Evolutionary conservation across 1,139 yeast species (phyloP).

Genomic region (Lodderomyces orthopsilosis): DNA sequence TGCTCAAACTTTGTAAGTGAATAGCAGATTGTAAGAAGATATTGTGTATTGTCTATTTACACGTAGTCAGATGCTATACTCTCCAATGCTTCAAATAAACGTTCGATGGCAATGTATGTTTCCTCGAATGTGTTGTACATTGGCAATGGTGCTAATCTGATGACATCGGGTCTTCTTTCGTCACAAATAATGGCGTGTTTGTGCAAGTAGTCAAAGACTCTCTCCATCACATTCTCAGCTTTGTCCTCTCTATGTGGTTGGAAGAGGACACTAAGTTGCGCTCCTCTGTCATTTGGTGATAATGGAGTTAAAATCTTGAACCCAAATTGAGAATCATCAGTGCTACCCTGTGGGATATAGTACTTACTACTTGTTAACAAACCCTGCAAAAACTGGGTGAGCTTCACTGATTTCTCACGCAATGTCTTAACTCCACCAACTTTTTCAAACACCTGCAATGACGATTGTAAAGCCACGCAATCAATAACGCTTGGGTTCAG

Average conservation of each 20-base stretch:
- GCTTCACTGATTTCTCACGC: conserved; percentile 51
- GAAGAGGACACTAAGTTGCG: conserved; percentile 76
- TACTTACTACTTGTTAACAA: conserved; percentile 43
- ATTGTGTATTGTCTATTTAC: conserved; percentile 3
- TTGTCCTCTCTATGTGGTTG: conserved; percentile 45
- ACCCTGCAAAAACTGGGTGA: conserved; percentile 58
- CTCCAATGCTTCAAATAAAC: conserved; percentile 42
- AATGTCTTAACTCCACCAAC: conserved; percentile 65
- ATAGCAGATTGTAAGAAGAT: background rate
- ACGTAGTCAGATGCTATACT: conserved; percentile 11
- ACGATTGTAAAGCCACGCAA: conserved; percentile 66
- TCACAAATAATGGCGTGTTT: conserved; percentile 73
- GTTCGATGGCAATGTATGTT: conserved; percentile 44
- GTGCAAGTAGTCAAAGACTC: conserved; percentile 49
- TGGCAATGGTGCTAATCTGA: conserved; percentile 81
- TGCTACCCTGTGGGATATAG: conserved; percentile 34
- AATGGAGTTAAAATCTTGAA: conserved; percentile 76
- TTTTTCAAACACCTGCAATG: conserved; percentile 57
- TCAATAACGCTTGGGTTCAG: conserved; percentile 91
- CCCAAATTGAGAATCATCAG: conserved; percentile 27
- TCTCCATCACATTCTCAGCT: conserved; percentile 56
- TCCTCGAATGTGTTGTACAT: conserved; percentile 77
- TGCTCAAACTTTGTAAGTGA: conserved; percentile 32
- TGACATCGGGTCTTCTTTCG: conserved; percentile 85
- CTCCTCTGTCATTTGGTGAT: conserved; percentile 60